Evolutionary conservation across 306 rosid genomes (phyloP), one percentile per base, ranked within the genome.

Genomic region (Cicer judaicum): DNA sequence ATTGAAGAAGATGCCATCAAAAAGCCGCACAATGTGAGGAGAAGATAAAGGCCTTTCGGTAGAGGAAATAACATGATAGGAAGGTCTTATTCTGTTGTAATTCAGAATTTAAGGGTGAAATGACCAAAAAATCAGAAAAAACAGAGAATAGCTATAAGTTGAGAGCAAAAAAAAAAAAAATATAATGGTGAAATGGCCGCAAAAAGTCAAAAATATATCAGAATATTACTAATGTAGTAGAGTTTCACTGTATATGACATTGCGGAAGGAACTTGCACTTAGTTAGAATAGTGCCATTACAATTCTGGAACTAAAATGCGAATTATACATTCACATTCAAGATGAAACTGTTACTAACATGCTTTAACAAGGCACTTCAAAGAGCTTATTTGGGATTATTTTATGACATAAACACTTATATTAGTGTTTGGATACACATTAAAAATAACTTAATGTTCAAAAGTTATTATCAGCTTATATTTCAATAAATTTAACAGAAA

Each of bases 251-350:
- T 39, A 16, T 14, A 80, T 16, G 64, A 62, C 41, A 69, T 69
- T 5, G 19, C 38, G 60, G 10, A 54, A 63, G 46, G 65, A 56
- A 67, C 14, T 16, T 15, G 64, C 4, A 69, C 29, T 12, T 40
- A 19, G 8, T 59, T 44, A n/a, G 16, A 80, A 48, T 62, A 68
- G 15, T 18, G 21, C 16, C 56, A 40, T n/a, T 29, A 50, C 5
- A 49, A 62, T 41, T 60, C 75, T 18, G 70, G 46, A 59, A 19
- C 76, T 77, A 57, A 69, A 57, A 62, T 15, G n/a, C 14, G n/a
- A 7, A 7, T n/a, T 13, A 38, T 8, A 62, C 24, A 62, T 8
- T 14, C 68, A 62, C 7, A 62, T 62, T 14, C 12, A 14, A 36
- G 24, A 60, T 34, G 65, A 60, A 60, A 60, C 42, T 7, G 24